Evolutionary conservation across 2,329 filamentous ascomycete genomes (phyloP).

Genomic region (Akanthomyces muscarius): DNA sequence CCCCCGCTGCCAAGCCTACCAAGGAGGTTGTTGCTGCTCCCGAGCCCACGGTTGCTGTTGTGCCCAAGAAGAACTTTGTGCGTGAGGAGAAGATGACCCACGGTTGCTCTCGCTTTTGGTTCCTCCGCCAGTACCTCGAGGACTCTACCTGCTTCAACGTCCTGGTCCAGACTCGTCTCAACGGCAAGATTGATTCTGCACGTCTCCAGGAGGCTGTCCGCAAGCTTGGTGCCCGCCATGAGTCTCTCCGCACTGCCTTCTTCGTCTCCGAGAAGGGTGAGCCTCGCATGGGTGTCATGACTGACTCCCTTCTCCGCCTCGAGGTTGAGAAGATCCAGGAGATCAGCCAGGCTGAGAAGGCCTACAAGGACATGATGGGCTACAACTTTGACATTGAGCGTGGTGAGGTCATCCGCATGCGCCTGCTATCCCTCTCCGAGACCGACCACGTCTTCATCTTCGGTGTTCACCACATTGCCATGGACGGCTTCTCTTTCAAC

Average conservation of each 20-base stretch:
- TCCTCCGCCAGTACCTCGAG: constrained; percentile 18
- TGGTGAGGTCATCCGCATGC: constrained; percentile 32
- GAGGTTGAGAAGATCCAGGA: constrained; percentile 24
- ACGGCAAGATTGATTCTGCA: constrained; percentile 19
- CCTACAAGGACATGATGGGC: constrained; percentile 28
- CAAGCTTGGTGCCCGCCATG: constrained; percentile 21
- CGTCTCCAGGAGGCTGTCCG: constrained; percentile 20
- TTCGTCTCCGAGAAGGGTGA: constrained; percentile 20
- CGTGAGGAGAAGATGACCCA: constrained; percentile 17
- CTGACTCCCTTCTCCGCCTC: constrained; percentile 26
- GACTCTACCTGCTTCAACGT: constrained; percentile 20
- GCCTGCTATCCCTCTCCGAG: constrained; percentile 32
- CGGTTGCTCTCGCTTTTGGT: constrained; percentile 18
- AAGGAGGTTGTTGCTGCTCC: constrained; percentile 9
- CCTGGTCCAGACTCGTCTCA: constrained; percentile 16
- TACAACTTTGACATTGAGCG: constrained; percentile 36
- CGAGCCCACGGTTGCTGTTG: constrained; percentile 5
- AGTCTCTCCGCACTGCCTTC: constrained; percentile 23
- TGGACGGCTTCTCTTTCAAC: constrained; percentile 46
- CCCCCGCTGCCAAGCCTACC: constrained; percentile 1
- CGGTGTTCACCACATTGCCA: constrained; percentile 46
- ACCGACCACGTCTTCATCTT: constrained; percentile 40
- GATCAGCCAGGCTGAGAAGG: constrained; percentile 22
- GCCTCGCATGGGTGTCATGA: constrained; percentile 26
- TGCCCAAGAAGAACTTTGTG: constrained; percentile 12